Conservation (phyloP, 441 rosid genomes). For the Cnidoscolus chayamansa region DNA sequence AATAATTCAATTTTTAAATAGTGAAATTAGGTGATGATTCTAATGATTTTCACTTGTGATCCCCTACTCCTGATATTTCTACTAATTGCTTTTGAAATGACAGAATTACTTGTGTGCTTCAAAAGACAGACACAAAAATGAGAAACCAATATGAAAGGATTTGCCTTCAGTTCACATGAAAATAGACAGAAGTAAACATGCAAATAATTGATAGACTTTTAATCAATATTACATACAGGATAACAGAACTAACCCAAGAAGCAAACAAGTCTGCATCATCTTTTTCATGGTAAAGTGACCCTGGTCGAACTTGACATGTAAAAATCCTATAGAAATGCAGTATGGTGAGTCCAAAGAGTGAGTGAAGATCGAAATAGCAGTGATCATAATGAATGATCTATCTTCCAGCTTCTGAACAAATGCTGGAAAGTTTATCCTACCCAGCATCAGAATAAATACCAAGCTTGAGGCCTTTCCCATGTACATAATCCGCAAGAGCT, state of each 20-base stretch:
- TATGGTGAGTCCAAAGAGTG: slow-evolving; percentile 16
- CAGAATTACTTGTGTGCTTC: background rate
- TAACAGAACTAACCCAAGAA: slow-evolving; percentile 74
- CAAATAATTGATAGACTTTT: background rate
- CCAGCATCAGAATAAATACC: slow-evolving; percentile 99
- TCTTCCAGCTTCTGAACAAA: slow-evolving; percentile 20
- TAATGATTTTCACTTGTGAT: background rate
- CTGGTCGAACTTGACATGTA: slow-evolving; percentile 93
- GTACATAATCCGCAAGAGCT: slow-evolving; percentile 80
- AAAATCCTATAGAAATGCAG: slow-evolving; percentile 46
- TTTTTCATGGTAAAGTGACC: slow-evolving; percentile 81
- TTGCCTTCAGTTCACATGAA: background rate
- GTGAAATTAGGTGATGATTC: background rate
- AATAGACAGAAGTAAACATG: background rate
- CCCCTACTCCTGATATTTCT: background rate
- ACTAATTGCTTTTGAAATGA: slow-evolving; percentile 2
- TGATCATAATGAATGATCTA: slow-evolving; percentile 18
- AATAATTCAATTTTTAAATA: background rate
- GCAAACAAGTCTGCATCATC: slow-evolving; percentile 81
- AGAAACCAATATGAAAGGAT: background rate
- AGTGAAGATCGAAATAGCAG: slow-evolving; percentile 14
- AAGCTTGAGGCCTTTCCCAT: slow-evolving; percentile 86
- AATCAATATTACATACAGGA: slow-evolving; percentile 1
- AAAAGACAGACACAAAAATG: background rate
- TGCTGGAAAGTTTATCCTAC: slow-evolving; percentile 50